phyloP scores from a whole-genome alignment of 306 rosid genomes.

The Castanea crenata region DNA sequence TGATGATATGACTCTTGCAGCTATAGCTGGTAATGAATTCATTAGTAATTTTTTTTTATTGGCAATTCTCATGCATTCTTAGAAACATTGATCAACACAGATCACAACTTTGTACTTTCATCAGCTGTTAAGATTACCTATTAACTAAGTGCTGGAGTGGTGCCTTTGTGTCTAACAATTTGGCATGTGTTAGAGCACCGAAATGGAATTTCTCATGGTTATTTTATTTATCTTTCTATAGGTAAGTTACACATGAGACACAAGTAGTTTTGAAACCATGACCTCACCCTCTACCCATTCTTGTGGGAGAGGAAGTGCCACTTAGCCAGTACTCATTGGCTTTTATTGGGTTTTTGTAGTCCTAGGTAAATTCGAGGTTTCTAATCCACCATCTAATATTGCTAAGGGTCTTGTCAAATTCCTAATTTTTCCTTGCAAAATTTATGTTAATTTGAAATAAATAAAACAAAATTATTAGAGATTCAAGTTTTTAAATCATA shows the following conservation, averaged over 20 bases:
- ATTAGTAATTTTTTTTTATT: background rate
- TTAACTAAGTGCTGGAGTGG: background rate
- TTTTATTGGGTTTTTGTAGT: background rate
- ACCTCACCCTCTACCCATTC: too few relatives aligned
- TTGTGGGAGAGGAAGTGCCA: too few relatives aligned
- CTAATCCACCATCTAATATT: background rate
- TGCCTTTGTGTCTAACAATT: background rate
- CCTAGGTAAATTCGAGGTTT: background rate
- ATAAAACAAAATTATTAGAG: too few relatives aligned
- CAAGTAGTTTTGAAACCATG: too few relatives aligned
- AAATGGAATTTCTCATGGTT: too few relatives aligned
- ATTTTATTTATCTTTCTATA: too few relatives aligned
- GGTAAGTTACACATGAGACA: too few relatives aligned
- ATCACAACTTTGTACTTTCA: background rate
- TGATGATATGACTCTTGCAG: constrained; percentile 60
- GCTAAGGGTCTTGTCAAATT: too few relatives aligned
- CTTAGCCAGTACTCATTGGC: too few relatives aligned
- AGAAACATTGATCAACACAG: background rate
- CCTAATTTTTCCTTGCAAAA: too few relatives aligned
- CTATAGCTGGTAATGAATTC: constrained; percentile 69
- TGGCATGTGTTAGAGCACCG: background rate
- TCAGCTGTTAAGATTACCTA: background rate
- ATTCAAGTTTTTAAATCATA: too few relatives aligned
- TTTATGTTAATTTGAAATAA: too few relatives aligned
- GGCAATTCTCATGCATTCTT: background rate